phyloP scores from a whole-genome alignment of 2,329 filamentous ascomycete genomes.

The Ceratocystis cacaofunesta region DNA sequence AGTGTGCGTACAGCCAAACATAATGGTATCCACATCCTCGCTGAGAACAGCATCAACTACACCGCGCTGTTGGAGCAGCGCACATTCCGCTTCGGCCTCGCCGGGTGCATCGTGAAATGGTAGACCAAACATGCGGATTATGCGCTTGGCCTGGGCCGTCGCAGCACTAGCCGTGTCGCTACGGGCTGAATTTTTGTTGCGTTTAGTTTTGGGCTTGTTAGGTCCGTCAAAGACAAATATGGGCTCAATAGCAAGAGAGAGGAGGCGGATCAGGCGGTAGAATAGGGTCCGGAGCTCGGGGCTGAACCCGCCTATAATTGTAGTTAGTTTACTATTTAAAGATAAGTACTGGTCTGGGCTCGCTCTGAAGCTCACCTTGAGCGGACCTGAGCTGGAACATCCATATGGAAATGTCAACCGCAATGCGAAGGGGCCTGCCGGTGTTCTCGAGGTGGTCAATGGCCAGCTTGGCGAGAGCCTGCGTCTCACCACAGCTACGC shows the following conservation, averaged over 20 bases:
- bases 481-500: constrained; percentile 55
- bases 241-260: constrained; percentile 65
- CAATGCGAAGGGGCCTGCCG: constrained; percentile 63
- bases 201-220: constrained; percentile 73
- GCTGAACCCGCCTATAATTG: constrained; percentile 55
- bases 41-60: constrained; percentile 87
- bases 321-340: not conserved
- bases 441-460: constrained; percentile 58
- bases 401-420: constrained; percentile 94
- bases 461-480: constrained; percentile 71
- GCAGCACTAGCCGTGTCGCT: constrained; percentile 47
- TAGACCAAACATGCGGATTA: constrained; percentile 77
- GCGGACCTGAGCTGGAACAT: constrained; percentile 84
- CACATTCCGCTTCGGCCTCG: constrained; percentile 93
- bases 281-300: constrained; percentile 85
- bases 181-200: constrained; percentile 59
- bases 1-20: constrained; percentile 78
- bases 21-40: constrained; percentile 92
- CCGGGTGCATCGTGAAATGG: constrained; percentile 74
- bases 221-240: constrained; percentile 85
- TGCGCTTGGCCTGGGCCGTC: constrained; percentile 62
- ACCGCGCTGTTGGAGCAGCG: constrained; percentile 63
- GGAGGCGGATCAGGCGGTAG: constrained; percentile 68
- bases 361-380: constrained; percentile 36
- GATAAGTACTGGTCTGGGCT: too few species aligned